Conservation (phyloP, 2,329 filamentous ascomycete genomes). For the Apiospora marii region DNA sequence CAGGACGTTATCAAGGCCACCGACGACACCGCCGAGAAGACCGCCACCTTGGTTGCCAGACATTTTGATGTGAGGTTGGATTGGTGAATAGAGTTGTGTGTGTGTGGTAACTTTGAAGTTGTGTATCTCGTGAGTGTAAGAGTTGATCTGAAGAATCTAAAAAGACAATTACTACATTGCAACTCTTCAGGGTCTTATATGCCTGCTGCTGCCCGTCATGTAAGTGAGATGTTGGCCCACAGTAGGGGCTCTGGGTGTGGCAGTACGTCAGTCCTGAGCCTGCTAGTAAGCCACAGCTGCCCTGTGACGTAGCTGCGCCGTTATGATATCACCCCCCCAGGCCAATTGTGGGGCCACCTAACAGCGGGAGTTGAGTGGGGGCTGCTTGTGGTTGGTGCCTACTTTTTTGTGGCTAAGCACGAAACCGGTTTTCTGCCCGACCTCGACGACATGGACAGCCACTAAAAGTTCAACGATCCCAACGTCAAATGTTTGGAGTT, state of each 20-base stretch:
- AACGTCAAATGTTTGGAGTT: neutral
- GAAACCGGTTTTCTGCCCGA: neutral
- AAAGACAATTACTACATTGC: neutral
- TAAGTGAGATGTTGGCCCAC: neutral
- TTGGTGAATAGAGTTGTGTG: neutral
- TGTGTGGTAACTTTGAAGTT: neutral
- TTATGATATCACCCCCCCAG: slow-evolving; percentile 7
- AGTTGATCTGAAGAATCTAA: neutral
- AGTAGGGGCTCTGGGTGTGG: neutral
- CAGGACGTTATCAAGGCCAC: slow-evolving; percentile 44
- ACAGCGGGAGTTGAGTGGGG: slow-evolving; percentile 2
- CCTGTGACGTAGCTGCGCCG: neutral
- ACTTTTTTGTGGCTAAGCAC: slow-evolving; percentile 11
- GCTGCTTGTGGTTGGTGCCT: slow-evolving; percentile 6
- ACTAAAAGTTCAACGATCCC: slow-evolving; percentile 13
- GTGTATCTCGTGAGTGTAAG: neutral
- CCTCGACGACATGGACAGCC: neutral
- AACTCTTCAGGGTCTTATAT: neutral
- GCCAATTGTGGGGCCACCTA: neutral
- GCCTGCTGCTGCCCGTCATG: neutral
- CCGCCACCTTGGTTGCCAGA: slow-evolving; percentile 42
- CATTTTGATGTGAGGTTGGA: slow-evolving; percentile 33
- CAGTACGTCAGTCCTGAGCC: slow-evolving; percentile 7
- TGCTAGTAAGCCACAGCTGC: slow-evolving; percentile 5
- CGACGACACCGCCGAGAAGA: slow-evolving; percentile 43